A percentile compares a stretch with the other conserved stretches of the same genome.
Evolutionary conservation across 805 yeast genomes (phyloP).

Genomic region (Limtongia smithiae): DNA sequence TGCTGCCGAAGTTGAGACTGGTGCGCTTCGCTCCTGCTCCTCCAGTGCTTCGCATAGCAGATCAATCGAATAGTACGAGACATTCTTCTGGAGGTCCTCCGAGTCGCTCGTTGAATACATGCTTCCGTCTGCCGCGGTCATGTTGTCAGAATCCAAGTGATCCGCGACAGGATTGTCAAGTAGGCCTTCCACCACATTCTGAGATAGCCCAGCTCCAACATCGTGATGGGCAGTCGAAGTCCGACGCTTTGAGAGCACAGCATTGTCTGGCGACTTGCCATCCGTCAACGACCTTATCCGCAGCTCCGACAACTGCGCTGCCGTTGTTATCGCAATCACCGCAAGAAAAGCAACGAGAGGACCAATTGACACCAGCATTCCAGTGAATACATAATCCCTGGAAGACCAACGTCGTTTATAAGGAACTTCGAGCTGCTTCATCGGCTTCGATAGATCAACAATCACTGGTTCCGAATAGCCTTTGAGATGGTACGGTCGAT

Average conservation of each 20-base stretch:
- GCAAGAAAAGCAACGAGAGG: conserved; percentile 18
- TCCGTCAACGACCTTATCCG: background rate
- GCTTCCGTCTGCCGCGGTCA: too few species aligned
- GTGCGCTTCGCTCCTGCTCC: too few species aligned
- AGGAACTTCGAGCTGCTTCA: conserved; percentile 3
- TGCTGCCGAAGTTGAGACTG: too few species aligned
- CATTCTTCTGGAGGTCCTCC: too few species aligned
- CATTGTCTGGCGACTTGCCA: background rate
- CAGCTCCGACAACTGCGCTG: conserved; percentile 16
- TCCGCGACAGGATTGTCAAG: too few species aligned
- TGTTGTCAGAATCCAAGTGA: too few species aligned
- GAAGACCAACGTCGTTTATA: conserved; percentile 3
- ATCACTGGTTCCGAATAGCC: conserved; percentile 8
- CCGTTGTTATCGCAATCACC: conserved; percentile 6
- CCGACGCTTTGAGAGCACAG: background rate
- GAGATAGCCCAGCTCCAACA: conserved; percentile 19
- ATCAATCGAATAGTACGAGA: too few species aligned
- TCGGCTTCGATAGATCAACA: conserved; percentile 13
- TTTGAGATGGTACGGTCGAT: conserved; percentile 7
- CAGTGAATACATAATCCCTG: conserved; percentile 8
- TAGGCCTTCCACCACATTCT: conserved; percentile 25
- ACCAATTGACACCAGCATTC: conserved; percentile 20
- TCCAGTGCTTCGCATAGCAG: too few species aligned
- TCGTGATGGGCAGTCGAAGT: conserved; percentile 2
- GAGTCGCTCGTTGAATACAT: too few species aligned